These are phyloP conservation scores for Lodderomyces theae DNA, from an alignment of 1,139 yeast species.

Conservation along the genomic window DNA sequence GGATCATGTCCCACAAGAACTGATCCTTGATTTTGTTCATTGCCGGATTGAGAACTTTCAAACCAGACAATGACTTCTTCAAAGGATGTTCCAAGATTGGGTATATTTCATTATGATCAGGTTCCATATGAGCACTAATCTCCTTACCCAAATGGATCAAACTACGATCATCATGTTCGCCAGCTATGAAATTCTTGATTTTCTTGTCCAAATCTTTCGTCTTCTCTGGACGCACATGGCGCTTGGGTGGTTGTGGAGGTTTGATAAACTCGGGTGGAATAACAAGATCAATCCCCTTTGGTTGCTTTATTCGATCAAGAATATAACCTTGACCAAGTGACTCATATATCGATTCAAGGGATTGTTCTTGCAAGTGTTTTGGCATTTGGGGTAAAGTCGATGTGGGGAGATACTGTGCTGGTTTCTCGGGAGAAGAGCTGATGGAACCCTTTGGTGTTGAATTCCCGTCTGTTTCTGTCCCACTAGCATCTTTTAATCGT, in stretches of 20 bases:
- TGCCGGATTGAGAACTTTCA: constrained; percentile 36
- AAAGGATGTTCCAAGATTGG: constrained; percentile 38
- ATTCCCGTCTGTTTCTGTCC: neutral
- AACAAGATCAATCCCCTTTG: constrained; percentile 23
- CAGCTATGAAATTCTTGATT: constrained; percentile 5
- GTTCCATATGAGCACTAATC: constrained; percentile 9
- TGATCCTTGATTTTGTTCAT: constrained; percentile 40
- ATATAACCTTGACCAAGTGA: constrained; percentile 8
- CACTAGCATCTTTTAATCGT: constrained; percentile 3
- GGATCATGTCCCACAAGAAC: constrained; percentile 41
- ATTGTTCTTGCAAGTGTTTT: constrained; percentile 4
- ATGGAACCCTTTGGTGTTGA: neutral
- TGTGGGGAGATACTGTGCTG: constrained; percentile 8
- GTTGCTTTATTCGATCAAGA: constrained; percentile 5
- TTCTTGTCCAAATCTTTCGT: constrained; percentile 7
- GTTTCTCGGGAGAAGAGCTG: neutral
- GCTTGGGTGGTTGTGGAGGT: constrained; percentile 5
- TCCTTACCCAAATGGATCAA: constrained; percentile 8
- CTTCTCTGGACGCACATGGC: constrained; percentile 4
- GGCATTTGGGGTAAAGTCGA: constrained; percentile 12
- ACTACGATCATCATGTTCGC: constrained; percentile 5
- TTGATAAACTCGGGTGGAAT: constrained; percentile 33
- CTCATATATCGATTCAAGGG: constrained; percentile 8
- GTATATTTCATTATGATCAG: constrained; percentile 18
- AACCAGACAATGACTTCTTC: constrained; percentile 40